Evolutionary conservation across 129 eudicot genomes (phyloP).

Genomic region (Calendula officinalis): DNA sequence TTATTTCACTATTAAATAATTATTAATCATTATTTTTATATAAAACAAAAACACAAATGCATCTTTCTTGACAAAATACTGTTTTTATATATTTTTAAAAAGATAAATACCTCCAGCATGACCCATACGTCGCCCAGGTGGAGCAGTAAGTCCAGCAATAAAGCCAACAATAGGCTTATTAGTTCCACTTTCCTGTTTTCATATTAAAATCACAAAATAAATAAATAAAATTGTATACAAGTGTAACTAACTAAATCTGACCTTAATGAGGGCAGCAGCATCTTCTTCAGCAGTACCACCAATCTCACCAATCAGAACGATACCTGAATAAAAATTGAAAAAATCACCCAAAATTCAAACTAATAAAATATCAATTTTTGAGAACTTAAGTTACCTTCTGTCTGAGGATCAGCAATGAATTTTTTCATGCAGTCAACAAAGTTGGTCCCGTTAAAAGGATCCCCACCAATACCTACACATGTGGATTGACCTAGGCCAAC

Average conservation of each 20-base stretch:
- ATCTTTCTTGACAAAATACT: no score
- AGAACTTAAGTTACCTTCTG: not conserved
- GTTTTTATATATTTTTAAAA: no score
- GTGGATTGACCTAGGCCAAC: not conserved
- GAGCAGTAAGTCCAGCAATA: conserved; percentile 89
- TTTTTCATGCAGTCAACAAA: not conserved
- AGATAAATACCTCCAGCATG: conserved; percentile 51
- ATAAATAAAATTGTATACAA: no score
- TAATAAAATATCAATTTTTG: conserved; percentile 27
- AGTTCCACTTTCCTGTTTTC: conserved; percentile 68
- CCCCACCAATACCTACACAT: not conserved
- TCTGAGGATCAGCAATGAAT: not conserved
- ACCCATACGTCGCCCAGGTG: conserved; percentile 89
- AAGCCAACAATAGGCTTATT: conserved; percentile 80
- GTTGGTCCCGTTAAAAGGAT: not conserved
- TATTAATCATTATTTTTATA: no score
- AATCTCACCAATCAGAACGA: conserved; percentile 79
- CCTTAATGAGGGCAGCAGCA: conserved; percentile 87
- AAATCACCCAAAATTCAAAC: no score
- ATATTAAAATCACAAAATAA: not conserved
- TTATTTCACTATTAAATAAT: no score
- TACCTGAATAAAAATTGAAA: not conserved
- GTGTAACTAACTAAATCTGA: no score
- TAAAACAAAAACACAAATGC: no score
- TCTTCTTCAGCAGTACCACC: conserved; percentile 96